Evolutionary conservation across 441 rosid species (phyloP), one percentile per base, ranked within the genome.

Genomic region (Erysimum cheiri): DNA sequence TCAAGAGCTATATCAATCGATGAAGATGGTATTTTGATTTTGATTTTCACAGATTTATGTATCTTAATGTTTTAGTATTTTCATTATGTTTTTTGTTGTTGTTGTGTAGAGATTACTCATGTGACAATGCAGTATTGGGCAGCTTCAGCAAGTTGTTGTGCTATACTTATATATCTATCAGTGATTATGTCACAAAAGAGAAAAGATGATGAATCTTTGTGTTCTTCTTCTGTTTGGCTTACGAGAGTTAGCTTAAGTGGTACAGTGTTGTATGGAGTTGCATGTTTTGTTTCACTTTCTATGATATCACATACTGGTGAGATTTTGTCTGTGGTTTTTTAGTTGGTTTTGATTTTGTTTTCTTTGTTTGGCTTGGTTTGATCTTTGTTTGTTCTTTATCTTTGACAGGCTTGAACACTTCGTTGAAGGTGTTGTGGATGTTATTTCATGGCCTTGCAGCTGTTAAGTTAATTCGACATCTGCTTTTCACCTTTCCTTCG

Each of bases 81-180:
- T 1, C 4, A 37, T 26, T 6, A 17, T 31, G 28, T 50, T 31
- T 12, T 12, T 41, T 41, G 44, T 52, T 41, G 28, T 31, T 66
- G 6, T 49, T 60, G 15, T 72, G 69, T 83, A 92, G 99, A 89
- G 81, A 77, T 92, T 54, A 74, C 85, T 47, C 87, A 90, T 79
- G 73, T 85, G 75, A 85, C 84, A 33, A 76, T 92, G 95, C 93
- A 90, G 62, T 92, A 85, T 72, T 95, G 97, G 93, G 87, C 89
- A 19, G 77, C 93, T 8, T 81, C 82, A 8, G 89, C 84, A 24
- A 79, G 89, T 74, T 86, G 91, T 72, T 83, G 84, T 41, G 77
- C 86, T 29, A 90, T 95, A 75, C 92, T 95, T 50, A 64, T 85
- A 58, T 85, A 85, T 71, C 89, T 95, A 44, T 79, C 76, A 54